Evolutionary conservation across 108 stramenopile genomes (phyloP).

Genomic region (Fragilaria radians): DNA sequence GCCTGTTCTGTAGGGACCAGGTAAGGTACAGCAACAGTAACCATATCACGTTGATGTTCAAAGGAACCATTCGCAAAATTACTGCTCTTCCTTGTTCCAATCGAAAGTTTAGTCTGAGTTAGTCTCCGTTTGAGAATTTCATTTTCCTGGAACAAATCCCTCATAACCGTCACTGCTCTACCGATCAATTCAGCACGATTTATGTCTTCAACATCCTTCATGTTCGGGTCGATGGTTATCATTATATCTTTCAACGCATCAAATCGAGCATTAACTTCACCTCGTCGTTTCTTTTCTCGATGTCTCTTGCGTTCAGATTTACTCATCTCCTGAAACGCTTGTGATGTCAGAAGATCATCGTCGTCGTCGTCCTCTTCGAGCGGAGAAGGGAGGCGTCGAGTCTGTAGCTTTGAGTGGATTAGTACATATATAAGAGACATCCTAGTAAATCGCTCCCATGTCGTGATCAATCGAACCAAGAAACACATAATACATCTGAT

Average conservation of each 20-base stretch:
- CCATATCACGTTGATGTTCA: background rate
- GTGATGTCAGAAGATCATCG: background rate
- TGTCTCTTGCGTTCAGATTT: constrained; percentile 74
- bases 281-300: constrained; percentile 72
- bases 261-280: constrained; percentile 71
- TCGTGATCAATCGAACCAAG: too few species aligned
- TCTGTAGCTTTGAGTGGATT: too few species aligned
- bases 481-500: too few species aligned
- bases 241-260: constrained; percentile 1
- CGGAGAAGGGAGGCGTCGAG: too few species aligned
- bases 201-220: background rate
- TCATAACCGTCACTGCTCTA: background rate
- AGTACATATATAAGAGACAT: too few species aligned
- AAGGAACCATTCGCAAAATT: background rate
- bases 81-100: background rate
- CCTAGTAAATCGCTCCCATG: too few species aligned
- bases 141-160: background rate
- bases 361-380: too few species aligned
- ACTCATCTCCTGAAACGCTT: constrained; percentile 6
- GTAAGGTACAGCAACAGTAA: background rate
- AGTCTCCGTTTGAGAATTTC: background rate
- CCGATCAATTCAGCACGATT: background rate
- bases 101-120: too few species aligned
- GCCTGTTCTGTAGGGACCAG: background rate
- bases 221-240: constrained; percentile 3